Evolutionary conservation across 1,139 yeast genomes (phyloP), one percentile per base, ranked within the genome.

Genomic region (Hyphopichia buzzinii): DNA sequence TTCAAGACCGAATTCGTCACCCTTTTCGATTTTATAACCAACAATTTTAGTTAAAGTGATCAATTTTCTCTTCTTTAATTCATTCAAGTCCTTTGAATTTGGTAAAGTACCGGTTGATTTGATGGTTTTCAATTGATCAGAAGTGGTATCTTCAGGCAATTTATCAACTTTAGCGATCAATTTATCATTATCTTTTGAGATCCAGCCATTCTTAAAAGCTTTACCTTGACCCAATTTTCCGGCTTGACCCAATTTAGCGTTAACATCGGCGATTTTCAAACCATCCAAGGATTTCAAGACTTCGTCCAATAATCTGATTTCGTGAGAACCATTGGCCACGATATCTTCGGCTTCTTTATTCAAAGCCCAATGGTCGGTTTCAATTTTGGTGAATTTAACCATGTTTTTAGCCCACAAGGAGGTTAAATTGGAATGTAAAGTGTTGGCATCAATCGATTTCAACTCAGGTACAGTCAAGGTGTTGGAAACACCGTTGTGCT

Each of bases 141-240:
- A 83, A 12, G 94, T 89, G 29, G 67, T 64, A 61, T 88, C 97
- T 23, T 61, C 65, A 21, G 90, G 90, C 40, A 71, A 54, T 36
- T 59, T 57, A 24, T 54, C 49, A 8, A 74, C 72, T 60, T 74
- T 79, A 17, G 88, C 67, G 34, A 86, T 77, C 49, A 92, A 74
- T 54, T 72, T 79, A 50, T 86, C 95, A 37, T 94, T 95, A 45
- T 84, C 85, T 62, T 92, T 92, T 48, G 78, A 68, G 53, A 92
- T 81, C 99, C 99, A 92, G 34, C 95, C 95, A 62, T 90, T 90
- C 66, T 89, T 92, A 76, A 92, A 92, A n/a, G 97, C 98, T 55
- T 90, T 84, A 52, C 95, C 96, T 67, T 92, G 98, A 42, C 98
- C 99, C 45, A 90, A 76, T 52, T 84, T 82, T 41, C 97, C 97